phyloP scores from a whole-genome alignment of 371 early-diverging fungal species.

The Syncephalastrum monosporum region DNA sequence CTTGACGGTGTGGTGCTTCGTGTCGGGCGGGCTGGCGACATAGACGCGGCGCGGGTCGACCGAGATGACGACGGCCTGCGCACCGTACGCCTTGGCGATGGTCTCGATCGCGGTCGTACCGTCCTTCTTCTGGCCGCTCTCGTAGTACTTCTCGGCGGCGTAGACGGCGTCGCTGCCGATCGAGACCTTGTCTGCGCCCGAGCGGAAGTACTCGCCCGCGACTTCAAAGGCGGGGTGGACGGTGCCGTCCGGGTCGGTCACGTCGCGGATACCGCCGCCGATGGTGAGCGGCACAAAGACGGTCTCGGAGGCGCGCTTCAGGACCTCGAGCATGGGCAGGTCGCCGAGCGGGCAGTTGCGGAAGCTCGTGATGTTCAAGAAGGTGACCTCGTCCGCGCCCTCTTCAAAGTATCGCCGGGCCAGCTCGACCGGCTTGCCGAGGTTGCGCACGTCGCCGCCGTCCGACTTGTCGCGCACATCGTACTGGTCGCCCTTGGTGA shows the following conservation, averaged over 20 bases:
- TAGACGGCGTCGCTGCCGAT: conserved; percentile 98
- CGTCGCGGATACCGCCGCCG: conserved; percentile 96
- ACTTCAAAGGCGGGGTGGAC: conserved; percentile 88
- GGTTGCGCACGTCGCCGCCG: conserved; percentile 86
- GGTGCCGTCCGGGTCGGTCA: conserved; percentile 80
- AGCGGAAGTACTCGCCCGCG: conserved; percentile 96
- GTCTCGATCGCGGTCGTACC: conserved; percentile 87
- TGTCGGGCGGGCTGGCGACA: conserved; percentile 75
- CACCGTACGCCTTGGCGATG: conserved; percentile 89
- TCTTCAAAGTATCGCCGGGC: conserved; percentile 90
- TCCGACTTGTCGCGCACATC: conserved; percentile 86
- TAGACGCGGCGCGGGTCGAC: conserved; percentile 96
- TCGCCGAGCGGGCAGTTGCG: conserved; percentile 88
- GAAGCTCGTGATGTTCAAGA: conserved; percentile 97
- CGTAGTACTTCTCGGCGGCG: conserved; percentile 83
- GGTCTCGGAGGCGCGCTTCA: conserved; percentile 80
- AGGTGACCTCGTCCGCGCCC: conserved; percentile 97
- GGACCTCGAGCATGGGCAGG: conserved; percentile 93
- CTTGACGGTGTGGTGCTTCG: conserved; percentile 74
- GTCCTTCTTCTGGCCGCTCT: conserved; percentile 45
- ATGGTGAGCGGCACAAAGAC: conserved; percentile 98
- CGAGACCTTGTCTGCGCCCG: conserved; percentile 98
- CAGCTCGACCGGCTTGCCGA: conserved; percentile 95
- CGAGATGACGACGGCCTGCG: conserved; percentile 97
- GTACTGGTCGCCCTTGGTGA: conserved; percentile 98